Base-by-base conservation (phyloP, 2,329 filamentous ascomycete genomes). In the Davidsoniella australis region DNA sequence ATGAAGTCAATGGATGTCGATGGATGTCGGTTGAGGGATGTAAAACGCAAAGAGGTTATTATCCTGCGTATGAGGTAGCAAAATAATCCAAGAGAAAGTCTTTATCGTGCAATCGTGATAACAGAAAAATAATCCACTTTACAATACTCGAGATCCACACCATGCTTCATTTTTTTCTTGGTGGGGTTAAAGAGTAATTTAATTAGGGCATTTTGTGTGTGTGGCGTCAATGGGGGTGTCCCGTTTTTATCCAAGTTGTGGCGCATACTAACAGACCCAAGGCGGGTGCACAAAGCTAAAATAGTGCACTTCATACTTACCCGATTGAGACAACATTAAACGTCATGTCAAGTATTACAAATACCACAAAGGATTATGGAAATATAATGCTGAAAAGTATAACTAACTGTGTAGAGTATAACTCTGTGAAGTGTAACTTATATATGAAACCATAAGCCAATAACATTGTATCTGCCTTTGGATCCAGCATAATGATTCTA, bases 51-150 rank as follows among this genome's bases (percentile, higher is more conserved):
- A 75, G 71, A 74, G 60, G 70, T 91, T 69, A 71, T 72, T 82
- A 91, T 91, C 85, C 85, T 91, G 82, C 85, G 85, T 76, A 72
- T 64, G 60, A 58, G 57, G 54, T 56, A 49, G 54, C 48, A 54
- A 54, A 41, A 43, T 53, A 45, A 41, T 23, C 33, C 23, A 37
- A 46, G 37, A 44, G 39, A 39, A 26, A 38, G 36, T 38, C 29
- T 9, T 33, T 33, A 33, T 33, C 9, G 8, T 33, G 12, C 29
- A 33, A 33, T 33, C 8, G 12, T 12, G 29, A 33, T 33, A 33
- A 33, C 29, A 33, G 8, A 33, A 12, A 33, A 33, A 33, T 1
- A 33, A 33, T 33, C 29, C 12, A 33, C 29, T 12, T 33, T 2
- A 33, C 9, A 33, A 9, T 12, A 9, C 8, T 9, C 29, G 8